phyloP scores from a whole-genome alignment of 352 stramenopile genomes.

The Globisporangium takayamanum region DNA sequence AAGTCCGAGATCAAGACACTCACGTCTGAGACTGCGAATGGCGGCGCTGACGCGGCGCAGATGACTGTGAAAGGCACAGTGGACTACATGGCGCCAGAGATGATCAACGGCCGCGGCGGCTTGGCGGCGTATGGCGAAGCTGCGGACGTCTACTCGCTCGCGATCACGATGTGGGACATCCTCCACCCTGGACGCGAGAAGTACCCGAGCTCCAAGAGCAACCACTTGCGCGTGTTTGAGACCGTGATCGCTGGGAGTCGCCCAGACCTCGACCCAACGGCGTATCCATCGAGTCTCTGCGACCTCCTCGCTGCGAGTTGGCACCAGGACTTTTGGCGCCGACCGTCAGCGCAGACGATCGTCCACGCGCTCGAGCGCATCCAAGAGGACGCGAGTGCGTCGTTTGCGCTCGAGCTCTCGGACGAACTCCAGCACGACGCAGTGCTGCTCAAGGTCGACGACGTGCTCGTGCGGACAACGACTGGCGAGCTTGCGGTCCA shows the following conservation, averaged over 20 bases:
- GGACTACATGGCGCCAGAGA: conserved; percentile 54
- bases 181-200: conserved; percentile 23
- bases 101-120: conserved; percentile 29
- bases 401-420: conserved; percentile 21
- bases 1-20: neutral
- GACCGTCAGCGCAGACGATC: conserved; percentile 19
- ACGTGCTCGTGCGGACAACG: conserved; percentile 15
- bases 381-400: conserved; percentile 18
- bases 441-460: conserved; percentile 3
- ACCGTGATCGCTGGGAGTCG: conserved; percentile 23
- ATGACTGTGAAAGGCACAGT: conserved; percentile 25
- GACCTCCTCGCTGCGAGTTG: conserved; percentile 24
- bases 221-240: conserved; percentile 25
- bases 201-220: conserved; percentile 13
- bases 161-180: conserved; percentile 53
- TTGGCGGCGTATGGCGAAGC: conserved; percentile 29
- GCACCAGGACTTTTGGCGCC: conserved; percentile 15
- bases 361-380: conserved; percentile 24
- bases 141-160: conserved; percentile 44
- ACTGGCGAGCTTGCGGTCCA: conserved; percentile 18
- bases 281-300: conserved; percentile 17
- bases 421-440: conserved; percentile 11
- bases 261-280: conserved; percentile 14
- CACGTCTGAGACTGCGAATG: neutral
- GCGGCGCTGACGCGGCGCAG: neutral